Evolutionary conservation across 208 protist species (phyloP).

Genomic region (Acanthamoeba sp.): DNA sequence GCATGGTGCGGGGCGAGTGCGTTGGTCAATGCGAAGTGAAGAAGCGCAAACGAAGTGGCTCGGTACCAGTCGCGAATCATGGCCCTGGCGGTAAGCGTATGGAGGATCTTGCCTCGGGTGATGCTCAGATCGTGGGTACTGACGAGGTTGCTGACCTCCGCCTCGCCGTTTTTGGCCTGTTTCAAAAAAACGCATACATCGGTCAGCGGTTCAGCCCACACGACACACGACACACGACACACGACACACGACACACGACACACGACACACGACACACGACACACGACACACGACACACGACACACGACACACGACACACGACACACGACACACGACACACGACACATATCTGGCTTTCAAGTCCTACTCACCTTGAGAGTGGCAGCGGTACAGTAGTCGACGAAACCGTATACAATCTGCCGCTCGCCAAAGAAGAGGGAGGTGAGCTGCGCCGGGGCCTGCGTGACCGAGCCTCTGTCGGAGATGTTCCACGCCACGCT

Average conservation of each 20-base stretch:
- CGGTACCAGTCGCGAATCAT: conserved; percentile 84
- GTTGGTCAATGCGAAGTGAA: too few species aligned
- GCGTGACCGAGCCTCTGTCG: background rate
- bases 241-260: too few species aligned
- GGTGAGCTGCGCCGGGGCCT: conserved; percentile 25
- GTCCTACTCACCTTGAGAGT: conserved; percentile 21
- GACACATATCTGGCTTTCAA: too few species aligned
- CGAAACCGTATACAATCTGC: conserved; percentile 68
- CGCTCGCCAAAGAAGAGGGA: conserved; percentile 65
- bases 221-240: too few species aligned
- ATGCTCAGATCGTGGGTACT: conserved; percentile 78
- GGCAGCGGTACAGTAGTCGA: conserved; percentile 43
- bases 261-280: too few species aligned
- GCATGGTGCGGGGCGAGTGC: background rate
- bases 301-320: background rate
- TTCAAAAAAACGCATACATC: too few species aligned
- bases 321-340: background rate
- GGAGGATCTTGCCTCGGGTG: conserved; percentile 74
- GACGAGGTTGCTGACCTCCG: conserved; percentile 72
- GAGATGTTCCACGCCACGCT: conserved; percentile 62
- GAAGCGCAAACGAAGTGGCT: background rate
- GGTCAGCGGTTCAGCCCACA: too few species aligned
- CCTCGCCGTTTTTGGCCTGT: conserved; percentile 22
- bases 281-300: too few species aligned
- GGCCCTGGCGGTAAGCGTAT: conserved; percentile 77